Conservation (phyloP, 306 rosid genomes). For the Cucurbita moschata region DNA sequence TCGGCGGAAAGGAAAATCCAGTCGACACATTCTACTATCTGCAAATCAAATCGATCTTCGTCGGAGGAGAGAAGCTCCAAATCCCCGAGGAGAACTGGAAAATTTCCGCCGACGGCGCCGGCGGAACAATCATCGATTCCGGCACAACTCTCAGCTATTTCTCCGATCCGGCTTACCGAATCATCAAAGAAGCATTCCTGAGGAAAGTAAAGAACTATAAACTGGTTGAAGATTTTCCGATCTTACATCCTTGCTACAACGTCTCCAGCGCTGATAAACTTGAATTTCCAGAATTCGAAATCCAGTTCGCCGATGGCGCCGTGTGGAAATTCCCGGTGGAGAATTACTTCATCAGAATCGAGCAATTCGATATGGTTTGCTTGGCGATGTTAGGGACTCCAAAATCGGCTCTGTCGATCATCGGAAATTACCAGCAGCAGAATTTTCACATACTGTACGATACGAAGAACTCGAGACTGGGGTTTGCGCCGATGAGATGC, state of each 20-base stretch:
- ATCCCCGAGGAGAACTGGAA: constrained; percentile 71
- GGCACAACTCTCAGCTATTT: constrained; percentile 92
- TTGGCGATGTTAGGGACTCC: constrained; percentile 77
- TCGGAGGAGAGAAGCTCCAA: constrained; percentile 48
- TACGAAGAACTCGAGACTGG: constrained; percentile 71
- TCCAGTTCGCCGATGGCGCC: constrained; percentile 64
- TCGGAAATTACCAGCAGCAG: constrained; percentile 97
- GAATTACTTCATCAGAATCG: constrained; percentile 74
- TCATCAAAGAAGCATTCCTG: constrained; percentile 51
- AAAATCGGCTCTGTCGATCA: constrained; percentile 54
- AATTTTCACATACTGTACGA: constrained; percentile 82
- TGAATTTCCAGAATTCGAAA: constrained; percentile 72
- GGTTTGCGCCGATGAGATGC: constrained; percentile 79
- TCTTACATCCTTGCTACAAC: constrained; percentile 79
- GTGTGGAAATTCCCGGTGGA: constrained; percentile 85
- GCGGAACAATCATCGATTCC: constrained; percentile 93
- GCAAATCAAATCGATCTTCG: constrained; percentile 48
- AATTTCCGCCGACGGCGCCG: constrained; percentile 46
- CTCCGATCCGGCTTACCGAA: constrained; percentile 67
- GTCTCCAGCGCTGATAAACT: constrained; percentile 60
- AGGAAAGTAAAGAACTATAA: constrained; percentile 46
- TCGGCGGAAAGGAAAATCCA: constrained; percentile 49
- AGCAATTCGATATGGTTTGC: constrained; percentile 51
- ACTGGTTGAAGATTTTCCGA: constrained; percentile 39
- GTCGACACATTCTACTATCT: constrained; percentile 86